These are phyloP conservation scores for Sporothrix globosa DNA, from an alignment of 2,329 filamentous ascomycete species.

Conservation along the genomic window DNA sequence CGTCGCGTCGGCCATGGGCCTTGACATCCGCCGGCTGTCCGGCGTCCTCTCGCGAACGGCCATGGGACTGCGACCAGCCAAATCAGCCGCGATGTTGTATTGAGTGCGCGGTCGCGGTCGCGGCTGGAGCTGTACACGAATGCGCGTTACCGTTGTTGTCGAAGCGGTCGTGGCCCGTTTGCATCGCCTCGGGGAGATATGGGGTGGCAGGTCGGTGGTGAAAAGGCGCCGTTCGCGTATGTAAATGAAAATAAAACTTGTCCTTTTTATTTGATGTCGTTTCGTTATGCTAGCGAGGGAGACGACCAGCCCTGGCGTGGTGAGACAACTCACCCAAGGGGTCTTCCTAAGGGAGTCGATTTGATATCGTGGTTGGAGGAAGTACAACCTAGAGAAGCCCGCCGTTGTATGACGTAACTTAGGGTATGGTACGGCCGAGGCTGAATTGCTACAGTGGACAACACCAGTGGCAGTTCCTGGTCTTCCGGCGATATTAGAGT, in stretches of 20 bases:
- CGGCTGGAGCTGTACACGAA: constrained; percentile 6
- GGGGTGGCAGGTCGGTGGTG: not conserved
- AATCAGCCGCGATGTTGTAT: not conserved
- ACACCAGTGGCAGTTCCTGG: not conserved
- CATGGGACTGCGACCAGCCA: not conserved
- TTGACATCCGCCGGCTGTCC: constrained; percentile 2
- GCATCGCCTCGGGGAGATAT: not conserved
- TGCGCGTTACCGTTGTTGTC: not conserved
- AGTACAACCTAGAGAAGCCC: constrained; percentile 9
- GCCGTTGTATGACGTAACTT: constrained; percentile 28
- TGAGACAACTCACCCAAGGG: not conserved
- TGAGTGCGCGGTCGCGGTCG: not conserved
- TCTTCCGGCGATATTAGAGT: not conserved
- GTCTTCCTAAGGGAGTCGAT: constrained; percentile 1
- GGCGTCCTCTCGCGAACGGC: constrained; percentile 19
- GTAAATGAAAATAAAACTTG: not conserved
- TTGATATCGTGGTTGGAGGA: constrained; percentile 11
- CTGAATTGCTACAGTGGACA: constrained; percentile 9
- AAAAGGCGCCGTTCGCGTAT: not conserved
- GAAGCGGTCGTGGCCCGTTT: constrained; percentile 1
- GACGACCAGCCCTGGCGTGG: constrained; percentile 5
- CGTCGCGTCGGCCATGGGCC: constrained; percentile 5
- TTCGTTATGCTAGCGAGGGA: not conserved
- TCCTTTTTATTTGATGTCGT: not conserved
- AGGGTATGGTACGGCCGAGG: constrained; percentile 16